Base-by-base conservation (phyloP, 768 basidiomycete species). In the Paxillus rubicundulus region DNA sequence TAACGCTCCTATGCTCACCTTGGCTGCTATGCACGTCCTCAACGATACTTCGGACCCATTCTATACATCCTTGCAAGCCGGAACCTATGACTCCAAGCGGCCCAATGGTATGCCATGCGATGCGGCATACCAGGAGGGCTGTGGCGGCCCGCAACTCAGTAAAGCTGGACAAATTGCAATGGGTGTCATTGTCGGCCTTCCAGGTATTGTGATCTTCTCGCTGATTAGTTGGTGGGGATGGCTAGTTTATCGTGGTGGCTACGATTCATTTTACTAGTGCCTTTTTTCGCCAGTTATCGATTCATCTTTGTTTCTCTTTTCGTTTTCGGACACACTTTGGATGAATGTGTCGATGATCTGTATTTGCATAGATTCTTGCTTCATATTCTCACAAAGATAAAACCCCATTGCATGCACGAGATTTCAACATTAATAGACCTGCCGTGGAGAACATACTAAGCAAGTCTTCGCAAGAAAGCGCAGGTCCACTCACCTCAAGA, bases 1-100 rank as follows among this genome's bases (percentile, higher is more conserved):
- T 68, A 91, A 89, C 58, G 91, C 92, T 1, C 92, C 92, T 2
- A 77, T 96, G 74, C 75, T 96, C n/a, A 87, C 91, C 1, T 77
- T 97, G 33, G 84, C 87, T 1, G 88, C 92, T 16, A 84, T 85
- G 75, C 82, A 87, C 59, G 77, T 87, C n/a, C 62, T 88, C 45
- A 84, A 82, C 55, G 81, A 84, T 52, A 67, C 75, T 7, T 75
- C 73, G 21, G 90, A 94, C 58, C 93, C 93, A 0, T 92, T 77
- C 71, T 97, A 82, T 66, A 89, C 87, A 14, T 70, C 77, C 6
- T 72, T 96, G 28, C 72, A 83, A 65, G 82, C 79, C 1, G 90
- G 90, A 28, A 78, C 78, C 46, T 89, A 88, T 63, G 77, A 72
- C 5, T 77, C 76, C 50, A 77, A 79, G 37, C 77, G 74, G 57